These are phyloP conservation scores for Sordariomycetes sp. DNA, from an alignment of 2,329 filamentous ascomycete genomes.

Conservation along the genomic window DNA sequence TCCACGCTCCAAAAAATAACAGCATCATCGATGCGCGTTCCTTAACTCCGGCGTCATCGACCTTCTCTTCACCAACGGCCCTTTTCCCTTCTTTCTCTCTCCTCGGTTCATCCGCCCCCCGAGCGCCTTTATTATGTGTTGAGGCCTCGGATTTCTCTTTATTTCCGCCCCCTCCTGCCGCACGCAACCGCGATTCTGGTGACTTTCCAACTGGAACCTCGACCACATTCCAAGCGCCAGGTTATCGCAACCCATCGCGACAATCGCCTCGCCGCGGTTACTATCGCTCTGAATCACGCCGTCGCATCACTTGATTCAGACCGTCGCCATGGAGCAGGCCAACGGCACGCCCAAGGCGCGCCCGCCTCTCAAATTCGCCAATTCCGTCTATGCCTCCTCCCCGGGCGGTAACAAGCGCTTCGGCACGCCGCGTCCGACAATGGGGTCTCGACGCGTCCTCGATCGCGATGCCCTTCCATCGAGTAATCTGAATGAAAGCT, in stretches of 20 bases:
- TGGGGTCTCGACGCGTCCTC: slow-evolving; percentile 20
- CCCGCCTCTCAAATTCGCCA: slow-evolving; percentile 30
- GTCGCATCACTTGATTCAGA: neutral
- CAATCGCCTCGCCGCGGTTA: neutral
- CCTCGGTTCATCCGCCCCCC: neutral
- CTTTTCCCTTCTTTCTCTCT: neutral
- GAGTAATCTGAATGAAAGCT: slow-evolving; percentile 23
- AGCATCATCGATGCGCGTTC: neutral
- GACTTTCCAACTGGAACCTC: neutral
- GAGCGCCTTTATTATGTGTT: neutral
- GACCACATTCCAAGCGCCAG: neutral
- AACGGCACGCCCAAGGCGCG: slow-evolving; percentile 26
- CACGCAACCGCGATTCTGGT: neutral
- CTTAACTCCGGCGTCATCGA: slow-evolving; percentile 1
- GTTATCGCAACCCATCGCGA: slow-evolving; percentile 2
- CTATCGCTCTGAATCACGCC: neutral
- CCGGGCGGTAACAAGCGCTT: slow-evolving; percentile 18
- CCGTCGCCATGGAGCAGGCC: neutral
- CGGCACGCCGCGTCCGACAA: slow-evolving; percentile 23
- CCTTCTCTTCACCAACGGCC: neutral
- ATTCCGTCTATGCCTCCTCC: slow-evolving; percentile 23
- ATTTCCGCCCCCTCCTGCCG: neutral
- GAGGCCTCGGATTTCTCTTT: neutral
- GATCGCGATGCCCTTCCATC: slow-evolving; percentile 11
- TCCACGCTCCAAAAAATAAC: slow-evolving; percentile 1